A percentile compares a stretch with the other conserved stretches of the same genome.
phyloP scores from a whole-genome alignment of 208 protist species.

The Leishmania arabica region DNA sequence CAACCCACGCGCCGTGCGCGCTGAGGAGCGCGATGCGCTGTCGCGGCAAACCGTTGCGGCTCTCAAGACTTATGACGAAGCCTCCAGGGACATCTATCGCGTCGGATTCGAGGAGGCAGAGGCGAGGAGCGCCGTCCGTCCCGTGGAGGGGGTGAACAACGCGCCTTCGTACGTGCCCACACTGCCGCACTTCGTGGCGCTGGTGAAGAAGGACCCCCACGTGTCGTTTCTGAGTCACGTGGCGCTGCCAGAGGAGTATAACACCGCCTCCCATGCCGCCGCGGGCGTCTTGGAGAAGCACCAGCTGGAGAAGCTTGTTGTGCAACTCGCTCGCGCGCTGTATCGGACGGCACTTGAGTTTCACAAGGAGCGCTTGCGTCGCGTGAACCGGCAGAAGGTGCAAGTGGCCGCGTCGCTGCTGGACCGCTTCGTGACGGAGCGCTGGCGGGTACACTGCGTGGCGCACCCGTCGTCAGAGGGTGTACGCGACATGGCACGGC shows the following conservation, averaged over 20 bases:
- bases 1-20: conserved; percentile 79
- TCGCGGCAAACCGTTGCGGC: conserved; percentile 52
- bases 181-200: conserved; percentile 70
- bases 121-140: conserved; percentile 24
- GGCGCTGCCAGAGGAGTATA: conserved; percentile 37
- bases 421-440: conserved; percentile 64
- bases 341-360: conserved; percentile 73
- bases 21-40: conserved; percentile 71
- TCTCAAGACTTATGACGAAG: conserved; percentile 65
- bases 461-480: conserved; percentile 21
- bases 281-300: conserved; percentile 7
- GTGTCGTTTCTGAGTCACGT: conserved; percentile 75
- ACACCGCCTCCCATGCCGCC: neutral
- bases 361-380: conserved; percentile 60
- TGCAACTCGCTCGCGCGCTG: conserved; percentile 57
- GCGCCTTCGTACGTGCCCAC: conserved; percentile 68
- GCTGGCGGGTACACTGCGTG: conserved; percentile 24
- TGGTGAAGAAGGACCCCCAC: conserved; percentile 71
- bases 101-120: conserved; percentile 53
- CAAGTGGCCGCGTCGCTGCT: conserved; percentile 74
- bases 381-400: conserved; percentile 83
- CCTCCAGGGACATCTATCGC: conserved; percentile 69
- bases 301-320: conserved; percentile 63
- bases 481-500: conserved; percentile 44
- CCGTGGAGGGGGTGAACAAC: conserved; percentile 36